Evolutionary conservation across 2,329 filamentous ascomycete species (phyloP).

Genomic region (Nothophoma quercina): DNA sequence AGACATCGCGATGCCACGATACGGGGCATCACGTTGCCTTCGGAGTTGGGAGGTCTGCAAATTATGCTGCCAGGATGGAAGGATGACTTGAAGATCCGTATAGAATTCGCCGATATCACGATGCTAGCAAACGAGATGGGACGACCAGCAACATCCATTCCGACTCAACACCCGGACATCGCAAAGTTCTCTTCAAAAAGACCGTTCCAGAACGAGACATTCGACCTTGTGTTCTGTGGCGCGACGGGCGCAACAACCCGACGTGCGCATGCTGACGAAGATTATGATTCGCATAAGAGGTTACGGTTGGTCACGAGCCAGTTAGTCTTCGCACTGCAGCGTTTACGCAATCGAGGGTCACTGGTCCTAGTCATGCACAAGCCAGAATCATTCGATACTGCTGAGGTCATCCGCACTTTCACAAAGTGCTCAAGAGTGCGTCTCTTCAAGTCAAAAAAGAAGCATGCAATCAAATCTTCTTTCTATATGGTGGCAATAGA

Average conservation of each 20-base stretch:
- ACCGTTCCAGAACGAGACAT: conserved; percentile 2
- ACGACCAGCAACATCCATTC: conserved; percentile 3
- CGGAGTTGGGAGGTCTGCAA: conserved; percentile 52
- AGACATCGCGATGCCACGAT: conserved; percentile 48
- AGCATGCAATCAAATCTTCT: conserved; percentile 56
- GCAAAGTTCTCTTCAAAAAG: not conserved
- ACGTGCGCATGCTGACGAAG: conserved; percentile 33
- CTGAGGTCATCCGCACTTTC: conserved; percentile 52
- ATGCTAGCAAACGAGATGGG: conserved; percentile 57
- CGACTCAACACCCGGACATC: not conserved
- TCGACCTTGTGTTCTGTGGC: conserved; percentile 58
- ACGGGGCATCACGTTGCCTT: conserved; percentile 54
- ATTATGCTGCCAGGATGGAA: conserved; percentile 10
- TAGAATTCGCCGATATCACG: conserved; percentile 57
- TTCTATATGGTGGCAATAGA: conserved; percentile 63
- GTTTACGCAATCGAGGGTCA: conserved; percentile 55
- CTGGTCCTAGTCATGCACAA: conserved; percentile 62
- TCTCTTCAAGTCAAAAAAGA: conserved; percentile 55
- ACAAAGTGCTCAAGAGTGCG: conserved; percentile 51
- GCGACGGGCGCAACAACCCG: conserved; percentile 52
- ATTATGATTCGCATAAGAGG: conserved; percentile 41
- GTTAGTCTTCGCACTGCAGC: conserved; percentile 56
- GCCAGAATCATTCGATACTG: conserved; percentile 52
- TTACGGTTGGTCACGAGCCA: conserved; percentile 39
- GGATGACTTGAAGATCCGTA: not conserved